Evolutionary conservation across 257 asterid genomes (phyloP), one percentile per base, ranked within the genome.

Genomic region (Coffea canephora): DNA sequence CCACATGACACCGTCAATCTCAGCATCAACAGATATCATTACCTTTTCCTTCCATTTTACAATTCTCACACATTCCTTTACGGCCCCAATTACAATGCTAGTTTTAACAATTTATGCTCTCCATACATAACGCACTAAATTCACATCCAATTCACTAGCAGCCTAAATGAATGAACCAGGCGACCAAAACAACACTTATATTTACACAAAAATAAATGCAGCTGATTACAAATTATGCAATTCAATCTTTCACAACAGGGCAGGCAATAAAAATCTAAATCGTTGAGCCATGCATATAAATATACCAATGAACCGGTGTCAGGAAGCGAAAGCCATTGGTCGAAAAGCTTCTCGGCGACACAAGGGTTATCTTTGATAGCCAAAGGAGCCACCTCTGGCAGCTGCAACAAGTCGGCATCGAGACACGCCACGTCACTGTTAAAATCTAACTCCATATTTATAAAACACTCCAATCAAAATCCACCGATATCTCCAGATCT

Each of bases 271-370:
- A 79, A 54, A 81, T 69, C 31, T 31, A 79, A 54, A 81, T 65
- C 52, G 66, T 5, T 0, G 19, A 19, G 27, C 6, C 21, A 59
- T n/a, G 71, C 70, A 64, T 23, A 19, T 36, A 74, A 62, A 27
- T 74, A 36, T 91, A 95, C 99, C 98, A 91, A 74, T 48, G 88
- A 82, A 68, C 81, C 81, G 79, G 99, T 91, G 71, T 92, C 99
- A 41, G 97, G 90, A 61, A 95, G 94, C 54, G 97, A 93, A 43
- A 95, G 96, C 99, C 99, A 95, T 89, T 91, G 98, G 89, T 93
- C 97, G 45, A 86, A 95, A 49, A 95, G 97, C 87, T 88, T 93
- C 90, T 89, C 98, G 0, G 92, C 93, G 59, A 95, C 90, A 80
- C n/a, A 85, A 74, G 94, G 94, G 76, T 91, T 92, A 71, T 96